Percentiles rank a stretch among this genome's conserved stretches.
phyloP scores from a whole-genome alignment of 331 rosid genomes.

The Arachis monticola region DNA sequence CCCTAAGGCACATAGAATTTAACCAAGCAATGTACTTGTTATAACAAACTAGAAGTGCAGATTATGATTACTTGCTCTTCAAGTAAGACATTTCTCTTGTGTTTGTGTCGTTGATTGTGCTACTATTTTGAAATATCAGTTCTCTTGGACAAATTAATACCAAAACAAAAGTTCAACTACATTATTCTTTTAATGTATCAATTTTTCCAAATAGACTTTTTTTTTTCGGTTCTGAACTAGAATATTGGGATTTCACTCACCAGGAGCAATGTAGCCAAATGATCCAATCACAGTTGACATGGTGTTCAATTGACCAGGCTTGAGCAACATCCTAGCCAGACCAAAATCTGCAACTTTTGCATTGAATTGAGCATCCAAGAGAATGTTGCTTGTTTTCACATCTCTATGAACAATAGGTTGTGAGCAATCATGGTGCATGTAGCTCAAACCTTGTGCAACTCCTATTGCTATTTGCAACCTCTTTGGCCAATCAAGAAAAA shows the following conservation, averaged over 20 bases:
- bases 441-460: conserved; percentile 46
- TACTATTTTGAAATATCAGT: too few species aligned
- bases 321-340: conserved; percentile 37
- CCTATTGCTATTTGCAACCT: conserved; percentile 46
- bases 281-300: conserved; percentile 47
- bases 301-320: conserved; percentile 37
- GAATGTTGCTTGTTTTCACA: conserved; percentile 45
- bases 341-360: conserved; percentile 77
- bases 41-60: too few species aligned
- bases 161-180: too few species aligned
- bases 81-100: too few species aligned
- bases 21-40: too few species aligned
- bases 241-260: conserved; percentile 5
- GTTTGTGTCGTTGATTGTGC: too few species aligned
- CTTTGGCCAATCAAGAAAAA: conserved; percentile 44
- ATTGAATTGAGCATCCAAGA: conserved; percentile 44
- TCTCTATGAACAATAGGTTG: conserved; percentile 46
- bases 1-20: too few species aligned
- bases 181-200: too few species aligned
- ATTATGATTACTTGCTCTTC: not conserved
- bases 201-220: too few species aligned
- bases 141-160: too few species aligned
- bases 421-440: conserved; percentile 49
- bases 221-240: not conserved
- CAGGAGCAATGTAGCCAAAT: conserved; percentile 49